Base-by-base conservation (phyloP, 1,139 yeast species). In the Zygosaccharomyces sapae region DNA sequence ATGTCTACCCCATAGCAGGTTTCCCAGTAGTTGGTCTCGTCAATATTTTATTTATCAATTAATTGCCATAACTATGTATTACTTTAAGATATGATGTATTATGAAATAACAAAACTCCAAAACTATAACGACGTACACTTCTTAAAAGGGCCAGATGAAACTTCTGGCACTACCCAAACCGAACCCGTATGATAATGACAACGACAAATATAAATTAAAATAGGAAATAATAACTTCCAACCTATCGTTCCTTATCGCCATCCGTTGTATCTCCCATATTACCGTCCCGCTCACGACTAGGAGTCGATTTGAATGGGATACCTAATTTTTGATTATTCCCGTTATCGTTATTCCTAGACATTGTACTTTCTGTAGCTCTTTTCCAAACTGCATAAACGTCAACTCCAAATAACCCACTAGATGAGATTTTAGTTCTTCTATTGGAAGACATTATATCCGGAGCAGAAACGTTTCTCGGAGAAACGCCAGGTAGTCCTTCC, bases 381-480 rank as follows among this genome's bases (percentile, higher is more conserved):
- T 75, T 70, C 55, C 78, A 76, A n/a, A 78, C 80, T 27, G 78
- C 75, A 52, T 75, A 74, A 24, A 78, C 71, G 56, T 78, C 82
- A 24, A 78, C 81, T 29, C 82, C 83, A 62, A 77, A 77, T 40
- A 77, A 66, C 44, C 77, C 80, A 36, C 59, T 55, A 8, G 61
- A 55, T 8, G 65, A 55, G 24, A 57, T 51, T 42, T 60, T 60
- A 6, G 63, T 53, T 39, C 53, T 53, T 25, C 54, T 49, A 24
- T 46, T 24, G 18, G 48, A 36, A 34, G 52, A 47, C 34, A 43
- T 33, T 20, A 43, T 20, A 31, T 44, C 45, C 4, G 48, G 51
- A 2, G 47, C 49, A 10, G 53, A 45, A 20, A 48, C 30, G 16
- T 45, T 53, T 33, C 50, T 51, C 35, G 61, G 55, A 5, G 63